Base-by-base conservation (phyloP, 2,329 filamentous ascomycete genomes). In the Clonostachys chloroleuca region DNA sequence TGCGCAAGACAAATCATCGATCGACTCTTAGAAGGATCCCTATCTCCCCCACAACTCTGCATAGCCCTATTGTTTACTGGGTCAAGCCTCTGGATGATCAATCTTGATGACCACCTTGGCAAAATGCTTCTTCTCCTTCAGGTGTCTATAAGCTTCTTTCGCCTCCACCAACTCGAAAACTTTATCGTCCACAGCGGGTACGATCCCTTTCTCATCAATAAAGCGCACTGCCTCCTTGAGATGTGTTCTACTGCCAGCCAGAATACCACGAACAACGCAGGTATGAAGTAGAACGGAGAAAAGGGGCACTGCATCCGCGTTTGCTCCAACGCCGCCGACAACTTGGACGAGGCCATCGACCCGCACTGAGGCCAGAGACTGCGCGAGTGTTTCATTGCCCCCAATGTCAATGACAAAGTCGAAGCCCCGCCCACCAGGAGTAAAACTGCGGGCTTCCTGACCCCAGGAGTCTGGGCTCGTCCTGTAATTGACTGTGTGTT, bases 371-470 rank as follows among this genome's bases (percentile, higher is more conserved):
- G 74, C 74, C 40, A 84, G 64, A 3, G 72, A 75, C 57, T 84
- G 73, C 4, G 66, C 56, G 52, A 87, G 71, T 0, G 83, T 86
- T 17, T 70, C 73, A 1, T 78, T 70, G 0, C 84, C 84, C 12
- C 81, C 84, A 16, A 87, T 77, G 55, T 89, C 85, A 40, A 86
- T 57, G 39, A 87, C 67, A 51, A 83, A 72, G 54, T 86, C 76
- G 9, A 84, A 77, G 14, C 85, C 85, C 2, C 54, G 56, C 3
- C 69, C 69, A 1, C 67, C 61, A 0, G 66, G 64, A 1, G 68
- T 72, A 0, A 77, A 69, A 0, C 73, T 75, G 12, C 74, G 59
- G 7, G 81, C 82, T 30, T 73, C 73, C 4, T 69, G 62, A 14
- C 83, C 79, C 84, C 84, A 87, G 5, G 44, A 44, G 44, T 79